Evolutionary conservation across 257 asterid genomes (phyloP), one percentile per base, ranked within the genome.

Genomic region (Leptodermis oblonga): DNA sequence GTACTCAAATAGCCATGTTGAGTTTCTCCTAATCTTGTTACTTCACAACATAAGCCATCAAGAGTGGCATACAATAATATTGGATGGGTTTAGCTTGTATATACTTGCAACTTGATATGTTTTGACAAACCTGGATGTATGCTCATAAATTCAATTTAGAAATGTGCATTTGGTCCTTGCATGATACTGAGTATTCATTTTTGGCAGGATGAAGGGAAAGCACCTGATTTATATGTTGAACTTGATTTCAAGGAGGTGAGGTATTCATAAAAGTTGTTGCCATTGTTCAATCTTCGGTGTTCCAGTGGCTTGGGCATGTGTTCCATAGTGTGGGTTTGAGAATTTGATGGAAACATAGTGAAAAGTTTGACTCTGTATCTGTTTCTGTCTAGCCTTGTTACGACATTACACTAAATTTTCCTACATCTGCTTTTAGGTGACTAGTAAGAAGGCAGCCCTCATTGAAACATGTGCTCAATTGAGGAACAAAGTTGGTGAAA

Each of bases 181-280:
- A 31, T 52, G 30, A 37, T 49, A 30, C 49, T 69, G 18, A 62
- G 33, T 46, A 15, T 76, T 45, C 34, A 37, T 80, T 75, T 74
- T 74, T 79, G 84, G 70, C 87, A 94, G 99, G 98, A 91, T 75
- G 99, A 94, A 85, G 95, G 95, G 68, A 94, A 76, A 86, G 89
- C 90, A 2, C 97, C 96, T 67, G 67, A 85, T 81, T 84, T 86
- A 31, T 94, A 85, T 20, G 97, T 94, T 77, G 99, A 94, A 70
- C 80, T 94, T 67, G 99, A 94, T 80, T 94, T 94, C 73, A 82
- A 86, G 80, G 99, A 94, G 99, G 99, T 94, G 76, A 62, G 68
- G n/a, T 13, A 41, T 33, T 45, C 55, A 30, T 30, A 45, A 49
- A 22, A 25, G 18, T 67, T 25, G 30, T 39, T 26, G 42, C 55